Percentiles rank a stretch among this genome's conserved stretches.
These are phyloP conservation scores for Eucalyptus caleyi DNA, from an alignment of 345 rosid species.

Conservation along the genomic window DNA sequence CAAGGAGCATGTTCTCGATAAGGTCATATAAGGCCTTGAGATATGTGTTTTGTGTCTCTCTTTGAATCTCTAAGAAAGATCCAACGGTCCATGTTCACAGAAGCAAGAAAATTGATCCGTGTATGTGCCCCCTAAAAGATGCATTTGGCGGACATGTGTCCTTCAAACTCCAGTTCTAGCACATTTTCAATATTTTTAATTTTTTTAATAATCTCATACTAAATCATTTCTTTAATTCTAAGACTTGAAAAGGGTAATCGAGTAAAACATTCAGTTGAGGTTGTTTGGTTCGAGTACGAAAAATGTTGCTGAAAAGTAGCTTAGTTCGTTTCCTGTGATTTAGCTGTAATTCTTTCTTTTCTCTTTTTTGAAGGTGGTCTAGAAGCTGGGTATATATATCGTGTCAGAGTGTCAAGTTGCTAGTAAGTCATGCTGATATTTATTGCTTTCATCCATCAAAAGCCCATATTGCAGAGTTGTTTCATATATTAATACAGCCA, in stretches of 20 bases:
- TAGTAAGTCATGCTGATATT: neutral
- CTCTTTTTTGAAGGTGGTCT: neutral
- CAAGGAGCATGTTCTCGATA: neutral
- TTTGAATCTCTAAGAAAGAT: neutral
- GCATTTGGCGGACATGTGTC: neutral
- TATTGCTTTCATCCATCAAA: neutral
- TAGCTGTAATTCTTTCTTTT: neutral
- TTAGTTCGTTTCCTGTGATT: neutral
- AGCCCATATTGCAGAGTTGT: neutral
- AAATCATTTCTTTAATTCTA: neutral
- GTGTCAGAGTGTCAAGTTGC: neutral
- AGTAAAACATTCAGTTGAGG: neutral
- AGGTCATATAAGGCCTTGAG: neutral
- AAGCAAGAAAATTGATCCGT: neutral
- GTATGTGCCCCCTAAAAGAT: neutral
- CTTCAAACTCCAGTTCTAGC: neutral
- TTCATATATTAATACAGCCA: neutral
- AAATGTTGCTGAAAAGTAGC: neutral
- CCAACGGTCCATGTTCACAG: neutral
- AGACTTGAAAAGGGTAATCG: too few relatives aligned
- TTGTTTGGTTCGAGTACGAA: neutral
- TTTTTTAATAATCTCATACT: neutral
- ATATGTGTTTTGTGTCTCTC: neutral
- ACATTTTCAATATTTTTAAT: constrained; percentile 2
- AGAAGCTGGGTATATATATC: neutral